Evolutionary conservation across 116 monocot genomes (phyloP), one percentile per base, ranked within the genome.

Genomic region (Zostera marina): DNA sequence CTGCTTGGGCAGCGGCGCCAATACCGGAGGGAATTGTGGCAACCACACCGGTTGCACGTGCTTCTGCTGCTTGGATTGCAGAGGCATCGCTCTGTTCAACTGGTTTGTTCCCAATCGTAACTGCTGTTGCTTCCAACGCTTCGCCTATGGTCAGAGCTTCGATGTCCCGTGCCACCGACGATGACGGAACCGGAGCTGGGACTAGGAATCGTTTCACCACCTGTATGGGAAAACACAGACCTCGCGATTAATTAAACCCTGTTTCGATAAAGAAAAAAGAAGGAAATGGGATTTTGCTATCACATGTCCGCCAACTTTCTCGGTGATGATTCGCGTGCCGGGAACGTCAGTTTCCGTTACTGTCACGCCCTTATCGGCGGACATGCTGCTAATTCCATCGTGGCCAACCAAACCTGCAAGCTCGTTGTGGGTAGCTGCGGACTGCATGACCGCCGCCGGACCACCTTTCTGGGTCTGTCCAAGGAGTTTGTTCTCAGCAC

Each of bases 371-470:
- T 68, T 60, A 3, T 72, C 62, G 1, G 64, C 58, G 9, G 70
- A 21, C 4, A 52, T 7, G 14, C 42, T 44, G 39, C 52, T 72
- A 20, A 61, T 58, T 44, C 74, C 73, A 21, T 56, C 63, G 45
- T 78, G 84, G 15, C 48, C 55, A 20, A 90, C 81, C 49, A 65
- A 41, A 22, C 90, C 81, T 11, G 69, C 44, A 5, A 51, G 67
- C 78, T 81, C 90, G 58, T 90, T 84, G 2, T 49, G 17, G 22
- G 44, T 41, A 41, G 84, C 68, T 15, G 84, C 78, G 1, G 90
- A 90, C 74, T 81, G 81, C 81, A 90, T 84, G 69, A 65, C 54
- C 24, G 89, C 66, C 2, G 89, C 89, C 0, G 78, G 66, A 13
- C 81, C 81, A 24, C 81, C 89, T 43, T 72, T 81, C 58, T 66